Evolutionary conservation across 345 rosid species (phyloP), one percentile per base, ranked within the genome.

Genomic region (Conringia planisiliqua): DNA sequence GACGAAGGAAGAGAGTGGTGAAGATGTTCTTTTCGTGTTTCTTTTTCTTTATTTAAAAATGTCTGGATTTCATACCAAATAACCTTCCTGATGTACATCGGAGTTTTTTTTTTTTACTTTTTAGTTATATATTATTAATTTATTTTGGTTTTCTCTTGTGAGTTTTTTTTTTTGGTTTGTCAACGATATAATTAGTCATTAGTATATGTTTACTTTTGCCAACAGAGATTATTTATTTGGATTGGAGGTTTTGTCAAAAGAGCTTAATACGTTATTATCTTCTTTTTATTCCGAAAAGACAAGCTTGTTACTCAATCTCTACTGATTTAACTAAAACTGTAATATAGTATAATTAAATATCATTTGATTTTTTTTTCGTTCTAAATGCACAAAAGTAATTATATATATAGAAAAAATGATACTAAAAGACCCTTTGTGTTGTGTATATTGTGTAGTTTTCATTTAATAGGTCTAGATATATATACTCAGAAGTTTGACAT

Each of bases 1-100:
- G 13, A 47, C 33, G 18, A 38, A 27, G 62, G 44, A 59, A 48
- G 38, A 75, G 36, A 67, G 78, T 75, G 73, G 78, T 30, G 73
- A 50, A 75, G 61, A 4, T 75, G 78, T 75, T 75, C 62, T 48
- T 29, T 56, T 66, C 11, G 8, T 66, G 26, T 46, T 46, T 65
- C 1, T 58, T 44, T 2, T 60, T 6, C 22, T 40, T 42, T 7
- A 43, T 65, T 55, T 54, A 0, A 42, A 44, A 10, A 55, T 16
- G 39, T 22, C 46, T 22, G 65, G 65, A 73, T 44, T 65, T 66
- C 33, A 57, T 46, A 17, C 12, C 40, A 65, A 57, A 55, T n/a
- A 55, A 43, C 57, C 62, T 29, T 52, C 6, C 27, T 72, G 32
- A 59, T 43, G 38, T 44, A 35, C 61, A 33, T 29, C 14, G 4